A percentile compares a stretch with the other conserved stretches of the same genome.
phyloP scores from a whole-genome alignment of 495 filamentous ascomycete genomes.

The Pyronema omphalodes region DNA sequence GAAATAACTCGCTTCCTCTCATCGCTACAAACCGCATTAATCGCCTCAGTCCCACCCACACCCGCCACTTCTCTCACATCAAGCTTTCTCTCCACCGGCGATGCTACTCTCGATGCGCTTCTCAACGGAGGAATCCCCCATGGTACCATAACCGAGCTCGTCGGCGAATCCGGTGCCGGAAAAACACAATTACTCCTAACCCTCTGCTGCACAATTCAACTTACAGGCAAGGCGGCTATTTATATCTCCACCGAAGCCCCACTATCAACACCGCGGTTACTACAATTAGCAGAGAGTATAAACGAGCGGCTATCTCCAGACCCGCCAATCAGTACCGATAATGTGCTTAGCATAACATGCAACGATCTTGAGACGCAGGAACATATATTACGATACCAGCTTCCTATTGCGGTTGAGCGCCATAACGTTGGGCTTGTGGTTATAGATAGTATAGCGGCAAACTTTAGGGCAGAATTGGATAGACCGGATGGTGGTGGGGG shows the following conservation, averaged over 20 bases:
- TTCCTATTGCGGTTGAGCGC: conserved; percentile 61
- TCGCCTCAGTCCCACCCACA: background rate
- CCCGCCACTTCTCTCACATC: conserved; percentile 11
- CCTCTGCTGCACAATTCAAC: conserved; percentile 64
- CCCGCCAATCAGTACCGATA: conserved; percentile 29
- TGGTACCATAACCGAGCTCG: conserved; percentile 73
- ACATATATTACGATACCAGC: conserved; percentile 79
- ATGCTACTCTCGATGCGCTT: conserved; percentile 50
- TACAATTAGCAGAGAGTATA: conserved; percentile 55
- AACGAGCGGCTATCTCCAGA: conserved; percentile 31
- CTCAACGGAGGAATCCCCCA: conserved; percentile 73
- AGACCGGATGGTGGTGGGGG: conserved; percentile 23
- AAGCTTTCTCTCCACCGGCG: conserved; percentile 60
- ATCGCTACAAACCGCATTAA: conserved; percentile 33
- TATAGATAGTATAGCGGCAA: conserved; percentile 80
- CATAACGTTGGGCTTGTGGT: conserved; percentile 63
- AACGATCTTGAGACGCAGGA: conserved; percentile 88
- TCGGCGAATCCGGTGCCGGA: conserved; percentile 77
- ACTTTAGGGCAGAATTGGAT: conserved; percentile 81
- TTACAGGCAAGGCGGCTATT: conserved; percentile 43
- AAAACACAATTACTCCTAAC: conserved; percentile 88
- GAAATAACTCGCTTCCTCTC: conserved; percentile 53
- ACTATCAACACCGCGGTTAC: conserved; percentile 58
- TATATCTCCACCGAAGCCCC: conserved; percentile 94
- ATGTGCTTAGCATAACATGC: conserved; percentile 62